phyloP scores from a whole-genome alignment of 148 eudicot genomes.

The Pouteria glomerata region DNA sequence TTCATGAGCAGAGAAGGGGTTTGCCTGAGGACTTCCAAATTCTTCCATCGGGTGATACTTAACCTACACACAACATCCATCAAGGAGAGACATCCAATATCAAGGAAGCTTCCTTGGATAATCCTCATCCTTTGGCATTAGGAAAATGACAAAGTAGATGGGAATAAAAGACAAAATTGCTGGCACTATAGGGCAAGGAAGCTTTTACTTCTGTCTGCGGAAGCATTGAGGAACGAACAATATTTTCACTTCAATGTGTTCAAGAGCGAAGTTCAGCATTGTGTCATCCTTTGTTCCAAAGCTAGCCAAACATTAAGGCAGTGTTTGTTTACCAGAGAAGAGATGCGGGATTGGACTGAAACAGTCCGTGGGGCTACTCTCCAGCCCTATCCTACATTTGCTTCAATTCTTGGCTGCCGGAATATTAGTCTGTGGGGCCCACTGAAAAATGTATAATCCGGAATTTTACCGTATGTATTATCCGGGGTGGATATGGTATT shows the following conservation, averaged over 20 bases:
- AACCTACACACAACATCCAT: conserved; percentile 89
- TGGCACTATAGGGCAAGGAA: background rate
- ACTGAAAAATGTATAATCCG: too few relatives aligned
- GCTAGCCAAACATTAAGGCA: background rate
- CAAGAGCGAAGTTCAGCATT: too few relatives aligned
- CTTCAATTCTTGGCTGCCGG: too few relatives aligned
- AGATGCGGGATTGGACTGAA: too few relatives aligned
- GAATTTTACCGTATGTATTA: too few relatives aligned
- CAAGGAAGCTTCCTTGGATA: conserved; percentile 16
- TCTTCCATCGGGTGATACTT: conserved; percentile 88
- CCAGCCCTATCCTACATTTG: too few relatives aligned
- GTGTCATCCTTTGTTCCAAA: background rate
- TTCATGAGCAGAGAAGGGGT: conserved; percentile 5
- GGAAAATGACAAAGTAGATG: conserved; percentile 12
- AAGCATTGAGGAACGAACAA: background rate
- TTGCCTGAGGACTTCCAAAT: conserved; percentile 99
- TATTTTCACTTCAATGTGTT: background rate
- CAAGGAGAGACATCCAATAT: background rate
- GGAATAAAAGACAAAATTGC: background rate
- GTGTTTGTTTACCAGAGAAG: too few relatives aligned
- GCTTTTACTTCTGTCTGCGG: conserved; percentile 1
- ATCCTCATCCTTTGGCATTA: background rate
- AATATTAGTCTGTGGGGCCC: too few relatives aligned
- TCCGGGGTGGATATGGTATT: too few relatives aligned
- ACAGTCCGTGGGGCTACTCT: too few relatives aligned